Percentiles rank a stretch among this genome's conserved stretches.
phyloP scores from a whole-genome alignment of 768 basidiomycete genomes.

The Tulasnella sp. region DNA sequence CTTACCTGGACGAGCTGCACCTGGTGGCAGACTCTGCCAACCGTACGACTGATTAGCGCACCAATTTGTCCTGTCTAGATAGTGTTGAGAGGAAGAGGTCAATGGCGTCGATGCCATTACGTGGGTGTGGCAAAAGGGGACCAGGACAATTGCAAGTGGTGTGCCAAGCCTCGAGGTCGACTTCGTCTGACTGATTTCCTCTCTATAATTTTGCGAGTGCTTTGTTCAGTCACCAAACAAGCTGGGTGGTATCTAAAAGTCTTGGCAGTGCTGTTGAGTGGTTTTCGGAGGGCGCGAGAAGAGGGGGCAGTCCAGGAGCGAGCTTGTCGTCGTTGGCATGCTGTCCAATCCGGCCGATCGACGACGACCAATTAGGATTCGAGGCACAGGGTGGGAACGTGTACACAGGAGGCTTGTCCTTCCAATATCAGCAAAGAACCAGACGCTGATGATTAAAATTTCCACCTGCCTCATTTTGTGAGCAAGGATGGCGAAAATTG shows the following conservation, averaged over 20 bases:
- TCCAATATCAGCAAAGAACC: background rate
- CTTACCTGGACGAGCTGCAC: background rate
- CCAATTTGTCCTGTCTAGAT: background rate
- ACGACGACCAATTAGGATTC: constrained; percentile 2
- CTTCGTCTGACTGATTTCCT: background rate
- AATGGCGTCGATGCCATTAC: background rate
- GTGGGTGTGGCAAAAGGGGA: background rate
- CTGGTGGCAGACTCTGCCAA: background rate
- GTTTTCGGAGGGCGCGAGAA: background rate
- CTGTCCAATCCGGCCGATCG: background rate
- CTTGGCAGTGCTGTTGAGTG: background rate
- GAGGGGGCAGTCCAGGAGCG: background rate
- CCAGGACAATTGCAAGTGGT: background rate
- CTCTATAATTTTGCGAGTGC: background rate
- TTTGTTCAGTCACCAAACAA: background rate
- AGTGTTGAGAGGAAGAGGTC: constrained; percentile 2
- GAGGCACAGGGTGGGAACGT: background rate
- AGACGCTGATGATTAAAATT: too few relatives aligned
- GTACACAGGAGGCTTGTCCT: background rate
- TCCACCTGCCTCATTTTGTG: background rate
- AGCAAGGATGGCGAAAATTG: background rate
- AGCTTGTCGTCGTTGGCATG: constrained; percentile 14
- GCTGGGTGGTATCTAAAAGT: background rate
- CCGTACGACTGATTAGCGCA: background rate
- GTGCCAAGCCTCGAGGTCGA: background rate